phyloP scores from a whole-genome alignment of 768 basidiomycete species.

The Amanita polypyramis region DNA sequence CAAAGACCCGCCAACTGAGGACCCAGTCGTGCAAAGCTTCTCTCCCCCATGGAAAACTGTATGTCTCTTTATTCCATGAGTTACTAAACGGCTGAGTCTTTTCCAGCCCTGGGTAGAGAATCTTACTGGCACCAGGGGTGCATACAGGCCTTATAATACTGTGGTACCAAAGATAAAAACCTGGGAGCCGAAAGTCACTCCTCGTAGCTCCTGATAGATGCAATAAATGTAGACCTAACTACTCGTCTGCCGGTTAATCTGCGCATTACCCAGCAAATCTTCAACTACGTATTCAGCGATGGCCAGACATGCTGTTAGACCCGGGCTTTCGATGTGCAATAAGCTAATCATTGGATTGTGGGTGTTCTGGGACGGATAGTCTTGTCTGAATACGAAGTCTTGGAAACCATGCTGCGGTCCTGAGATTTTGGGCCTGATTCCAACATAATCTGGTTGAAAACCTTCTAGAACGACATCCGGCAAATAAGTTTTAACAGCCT shows the following conservation, averaged over 20 bases:
- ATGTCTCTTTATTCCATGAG: slow-evolving; percentile 18
- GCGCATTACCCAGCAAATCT: slow-evolving; percentile 30
- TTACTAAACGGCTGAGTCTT: slow-evolving; percentile 6
- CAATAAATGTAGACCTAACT: background rate
- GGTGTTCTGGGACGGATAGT: slow-evolving; percentile 35
- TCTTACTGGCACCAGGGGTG: slow-evolving; percentile 87
- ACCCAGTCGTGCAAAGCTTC: slow-evolving; percentile 55
- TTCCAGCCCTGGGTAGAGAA: slow-evolving; percentile 76
- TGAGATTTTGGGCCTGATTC: slow-evolving; percentile 82
- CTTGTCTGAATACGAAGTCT: slow-evolving; percentile 69
- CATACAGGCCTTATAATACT: slow-evolving; percentile 86
- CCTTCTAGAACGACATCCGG: slow-evolving; percentile 50
- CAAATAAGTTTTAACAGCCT: slow-evolving; percentile 65
- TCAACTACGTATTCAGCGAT: slow-evolving; percentile 78
- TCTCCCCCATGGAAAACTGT: slow-evolving; percentile 82
- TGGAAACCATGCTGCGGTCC: slow-evolving; percentile 66
- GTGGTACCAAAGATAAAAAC: slow-evolving; percentile 68
- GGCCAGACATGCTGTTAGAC: slow-evolving; percentile 78
- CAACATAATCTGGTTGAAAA: slow-evolving; percentile 74
- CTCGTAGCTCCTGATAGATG: slow-evolving; percentile 26
- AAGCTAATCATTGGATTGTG: slow-evolving; percentile 63
- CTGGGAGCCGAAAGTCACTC: slow-evolving; percentile 69
- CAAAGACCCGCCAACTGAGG: slow-evolving; percentile 66
- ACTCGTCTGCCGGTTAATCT: background rate
- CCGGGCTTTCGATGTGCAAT: slow-evolving; percentile 88